These are phyloP conservation scores for Cryptococcus depauperatus DNA, from an alignment of 1,284 basidiomycete species.

Conservation along the genomic window DNA sequence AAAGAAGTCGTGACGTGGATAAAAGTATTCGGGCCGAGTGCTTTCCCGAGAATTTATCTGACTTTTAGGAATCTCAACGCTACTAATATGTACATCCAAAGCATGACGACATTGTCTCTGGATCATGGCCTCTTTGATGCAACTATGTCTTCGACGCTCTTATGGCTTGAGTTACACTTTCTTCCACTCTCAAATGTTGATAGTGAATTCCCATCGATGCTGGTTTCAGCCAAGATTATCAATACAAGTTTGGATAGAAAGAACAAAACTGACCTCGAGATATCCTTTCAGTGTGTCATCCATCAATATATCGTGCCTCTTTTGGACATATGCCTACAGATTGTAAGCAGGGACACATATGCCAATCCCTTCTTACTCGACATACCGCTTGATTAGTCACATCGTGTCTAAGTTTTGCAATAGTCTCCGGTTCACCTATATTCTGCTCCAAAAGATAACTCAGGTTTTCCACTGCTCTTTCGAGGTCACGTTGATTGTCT, in stretches of 20 bases:
- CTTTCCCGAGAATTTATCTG: too few relatives aligned
- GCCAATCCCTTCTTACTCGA: conserved; percentile 12
- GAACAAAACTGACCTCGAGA: conserved; percentile 59
- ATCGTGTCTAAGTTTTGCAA: conserved; percentile 74
- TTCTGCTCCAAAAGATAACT: conserved; percentile 85
- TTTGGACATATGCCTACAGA: conserved; percentile 81
- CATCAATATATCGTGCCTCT: conserved; percentile 87
- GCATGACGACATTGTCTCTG: too few relatives aligned
- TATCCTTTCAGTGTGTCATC: conserved; percentile 91
- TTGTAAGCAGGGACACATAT: neutral
- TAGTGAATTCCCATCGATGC: conserved; percentile 46
- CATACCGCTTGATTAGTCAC: conserved; percentile 87
- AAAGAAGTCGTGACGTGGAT: too few relatives aligned
- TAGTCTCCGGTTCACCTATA: conserved; percentile 68
- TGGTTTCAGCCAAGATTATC: neutral
- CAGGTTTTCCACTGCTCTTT: conserved; percentile 88
- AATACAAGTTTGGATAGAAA: neutral
- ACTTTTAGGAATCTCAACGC: too few relatives aligned
- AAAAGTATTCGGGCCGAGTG: too few relatives aligned
- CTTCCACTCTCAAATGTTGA: conserved; percentile 13
- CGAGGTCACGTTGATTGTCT: conserved; percentile 93
- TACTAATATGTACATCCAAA: too few relatives aligned
- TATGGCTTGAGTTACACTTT: too few relatives aligned
- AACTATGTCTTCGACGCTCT: too few relatives aligned
- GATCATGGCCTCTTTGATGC: too few relatives aligned